Evolutionary conservation across 1,284 basidiomycete genomes (phyloP).

Genomic region (Cryptococcus sp.): DNA sequence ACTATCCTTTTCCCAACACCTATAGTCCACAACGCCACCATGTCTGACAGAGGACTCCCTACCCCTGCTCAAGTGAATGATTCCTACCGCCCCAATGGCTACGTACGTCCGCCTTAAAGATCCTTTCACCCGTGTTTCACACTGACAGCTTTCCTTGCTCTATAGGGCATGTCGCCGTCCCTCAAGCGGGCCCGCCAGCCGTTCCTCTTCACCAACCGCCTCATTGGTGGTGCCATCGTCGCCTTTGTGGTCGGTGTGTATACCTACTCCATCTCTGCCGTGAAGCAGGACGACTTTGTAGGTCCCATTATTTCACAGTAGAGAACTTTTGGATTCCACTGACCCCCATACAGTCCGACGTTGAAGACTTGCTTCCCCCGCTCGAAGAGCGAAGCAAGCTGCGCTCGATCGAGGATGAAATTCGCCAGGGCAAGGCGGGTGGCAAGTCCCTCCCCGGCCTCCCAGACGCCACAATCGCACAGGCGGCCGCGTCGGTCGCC

Average conservation of each 20-base stretch:
- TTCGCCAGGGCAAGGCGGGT: conserved; percentile 23
- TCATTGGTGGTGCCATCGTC: conserved; percentile 70
- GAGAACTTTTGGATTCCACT: background rate
- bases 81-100: conserved; percentile 21
- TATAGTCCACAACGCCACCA: background rate
- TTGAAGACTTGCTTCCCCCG: conserved; percentile 48
- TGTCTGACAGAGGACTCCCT: background rate
- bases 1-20: too few relatives aligned
- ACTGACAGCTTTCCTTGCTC: background rate
- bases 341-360: conserved; percentile 37
- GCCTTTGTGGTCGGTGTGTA: conserved; percentile 81
- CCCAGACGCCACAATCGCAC: conserved; percentile 1
- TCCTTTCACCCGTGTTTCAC: background rate
- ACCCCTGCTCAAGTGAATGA: conserved; percentile 6
- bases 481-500: conserved; percentile 2
- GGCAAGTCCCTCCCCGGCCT: background rate
- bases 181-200: conserved; percentile 82
- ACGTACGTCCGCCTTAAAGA: conserved; percentile 6
- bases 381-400: conserved; percentile 39
- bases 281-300: conserved; percentile 86
- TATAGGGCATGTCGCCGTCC: conserved; percentile 75
- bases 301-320: conserved; percentile 13
- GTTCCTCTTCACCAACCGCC: conserved; percentile 70
- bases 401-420: conserved; percentile 49
- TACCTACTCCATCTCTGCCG: conserved; percentile 87